phyloP scores from a whole-genome alignment of 805 yeast species.

The Tanozyma kutaoensis region DNA sequence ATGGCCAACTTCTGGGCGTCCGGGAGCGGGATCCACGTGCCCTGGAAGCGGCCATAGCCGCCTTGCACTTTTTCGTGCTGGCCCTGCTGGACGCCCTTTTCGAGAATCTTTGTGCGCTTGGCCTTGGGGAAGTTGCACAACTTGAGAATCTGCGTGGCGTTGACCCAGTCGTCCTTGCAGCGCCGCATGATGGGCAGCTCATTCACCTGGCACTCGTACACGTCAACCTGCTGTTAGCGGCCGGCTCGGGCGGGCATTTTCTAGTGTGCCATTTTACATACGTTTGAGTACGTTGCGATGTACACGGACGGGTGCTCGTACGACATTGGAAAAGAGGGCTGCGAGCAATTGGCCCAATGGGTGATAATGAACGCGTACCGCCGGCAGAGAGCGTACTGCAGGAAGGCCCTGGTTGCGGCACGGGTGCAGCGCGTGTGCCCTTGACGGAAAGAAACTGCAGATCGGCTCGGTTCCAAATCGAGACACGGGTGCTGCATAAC shows the following conservation, averaged over 20 bases:
- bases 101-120: slow-evolving; percentile 81
- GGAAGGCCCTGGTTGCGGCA: no score
- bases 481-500: no score
- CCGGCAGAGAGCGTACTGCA: no score
- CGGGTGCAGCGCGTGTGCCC: no score
- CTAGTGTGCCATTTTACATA: slow-evolving; percentile 10
- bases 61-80: slow-evolving; percentile 91
- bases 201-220: slow-evolving; percentile 59
- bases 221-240: slow-evolving; percentile 26
- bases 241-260: not conserved
- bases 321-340: no score
- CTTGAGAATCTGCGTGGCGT: slow-evolving; percentile 90
- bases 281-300: slow-evolving; percentile 32
- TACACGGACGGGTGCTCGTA: slow-evolving; percentile 23
- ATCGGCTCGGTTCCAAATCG: no score
- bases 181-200: slow-evolving; percentile 82
- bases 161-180: slow-evolving; percentile 87
- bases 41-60: slow-evolving; percentile 94
- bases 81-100: slow-evolving; percentile 85
- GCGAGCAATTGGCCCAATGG: no score
- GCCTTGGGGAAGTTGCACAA: slow-evolving; percentile 94
- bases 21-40: slow-evolving; percentile 87
- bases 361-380: no score
- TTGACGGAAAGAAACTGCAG: no score
- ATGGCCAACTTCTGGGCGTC: slow-evolving; percentile 42